Percentiles rank a stretch among this genome's conserved stretches.
Evolutionary conservation across 495 filamentous ascomycete species (phyloP).

Genomic region (Penicilliopsis zonata): DNA sequence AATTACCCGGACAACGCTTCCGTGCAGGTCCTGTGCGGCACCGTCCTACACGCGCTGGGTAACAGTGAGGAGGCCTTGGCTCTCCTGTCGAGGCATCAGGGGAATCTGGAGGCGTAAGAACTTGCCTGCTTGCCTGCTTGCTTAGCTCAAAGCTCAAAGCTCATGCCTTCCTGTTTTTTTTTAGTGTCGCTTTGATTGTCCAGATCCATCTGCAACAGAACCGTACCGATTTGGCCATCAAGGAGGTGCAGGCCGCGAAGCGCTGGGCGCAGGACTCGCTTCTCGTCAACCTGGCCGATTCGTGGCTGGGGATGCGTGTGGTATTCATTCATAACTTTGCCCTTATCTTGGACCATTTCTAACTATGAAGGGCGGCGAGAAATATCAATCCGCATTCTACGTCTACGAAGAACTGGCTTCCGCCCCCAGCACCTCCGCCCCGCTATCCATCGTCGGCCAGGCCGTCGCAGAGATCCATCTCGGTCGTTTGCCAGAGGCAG

Average conservation of each 20-base stretch:
- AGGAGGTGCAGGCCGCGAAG: conserved; percentile 80
- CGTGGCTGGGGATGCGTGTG: conserved; percentile 82
- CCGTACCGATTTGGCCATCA: conserved; percentile 75
- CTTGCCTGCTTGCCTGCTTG: no score
- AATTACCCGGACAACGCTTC: conserved; percentile 58
- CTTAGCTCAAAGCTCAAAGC: no score
- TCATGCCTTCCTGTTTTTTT: no score
- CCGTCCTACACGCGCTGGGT: conserved; percentile 62
- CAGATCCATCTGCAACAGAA: conserved; percentile 91
- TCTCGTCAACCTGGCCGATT: conserved; percentile 87
- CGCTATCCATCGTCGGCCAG: conserved; percentile 63
- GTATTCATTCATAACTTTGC: conserved; percentile 31
- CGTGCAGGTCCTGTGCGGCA: conserved; percentile 71
- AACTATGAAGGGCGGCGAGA: conserved; percentile 65
- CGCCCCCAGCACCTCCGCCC: conserved; percentile 55
- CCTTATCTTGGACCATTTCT: conserved; percentile 1
- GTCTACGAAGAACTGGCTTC: conserved; percentile 96
- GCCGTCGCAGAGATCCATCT: conserved; percentile 88
- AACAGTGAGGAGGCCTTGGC: conserved; percentile 74
- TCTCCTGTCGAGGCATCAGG: conserved; percentile 70
- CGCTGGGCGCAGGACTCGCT: conserved; percentile 94
- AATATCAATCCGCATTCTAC: conserved; percentile 95
- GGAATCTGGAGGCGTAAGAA: conserved; percentile 68
- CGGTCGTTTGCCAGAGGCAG: conserved; percentile 78
- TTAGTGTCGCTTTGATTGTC: conserved; percentile 62